phyloP scores from a whole-genome alignment of 2,329 filamentous ascomycete genomes.

The Paraphaeosphaeria sporulosa region DNA sequence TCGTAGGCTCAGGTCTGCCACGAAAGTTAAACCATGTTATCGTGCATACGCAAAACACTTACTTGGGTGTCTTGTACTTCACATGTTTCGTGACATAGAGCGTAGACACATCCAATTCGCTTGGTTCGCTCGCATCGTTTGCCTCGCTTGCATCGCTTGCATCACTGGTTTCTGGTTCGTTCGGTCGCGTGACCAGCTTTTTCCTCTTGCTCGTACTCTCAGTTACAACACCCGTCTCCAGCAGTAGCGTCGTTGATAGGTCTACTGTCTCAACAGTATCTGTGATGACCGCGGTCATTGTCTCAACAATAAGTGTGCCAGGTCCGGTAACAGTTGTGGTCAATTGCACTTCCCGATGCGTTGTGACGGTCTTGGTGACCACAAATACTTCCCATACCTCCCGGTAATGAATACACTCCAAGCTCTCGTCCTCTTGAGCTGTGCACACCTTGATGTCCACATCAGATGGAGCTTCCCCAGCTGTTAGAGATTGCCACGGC shows the following conservation, averaged over 20 bases:
- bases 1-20: slow-evolving; percentile 25
- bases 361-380: slow-evolving; percentile 48
- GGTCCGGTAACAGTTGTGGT: slow-evolving; percentile 49
- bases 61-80: slow-evolving; percentile 28
- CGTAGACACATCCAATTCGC: slow-evolving; percentile 18
- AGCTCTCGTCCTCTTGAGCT: slow-evolving; percentile 42
- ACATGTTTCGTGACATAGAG: slow-evolving; percentile 34
- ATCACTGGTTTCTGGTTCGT: slow-evolving; percentile 6
- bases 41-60: slow-evolving; percentile 1
- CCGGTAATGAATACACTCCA: slow-evolving; percentile 51
- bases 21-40: slow-evolving; percentile 9
- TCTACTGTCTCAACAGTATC: slow-evolving; percentile 49
- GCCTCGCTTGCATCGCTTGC: slow-evolving; percentile 3
- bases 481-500: slow-evolving; percentile 53
- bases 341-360: slow-evolving; percentile 47
- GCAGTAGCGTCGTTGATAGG: slow-evolving; percentile 48
- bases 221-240: slow-evolving; percentile 46
- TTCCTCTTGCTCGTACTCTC: slow-evolving; percentile 40
- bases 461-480: slow-evolving; percentile 47
- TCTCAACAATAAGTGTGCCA: slow-evolving; percentile 48
- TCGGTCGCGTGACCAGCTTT: slow-evolving; percentile 22
- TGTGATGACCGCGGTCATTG: slow-evolving; percentile 48
- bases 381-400: slow-evolving; percentile 53
- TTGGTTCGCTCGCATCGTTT: not conserved
- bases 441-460: slow-evolving; percentile 54